Conservation (phyloP, 1,139 yeast genomes). For the Yamadazyma kanchanaburiensis region DNA sequence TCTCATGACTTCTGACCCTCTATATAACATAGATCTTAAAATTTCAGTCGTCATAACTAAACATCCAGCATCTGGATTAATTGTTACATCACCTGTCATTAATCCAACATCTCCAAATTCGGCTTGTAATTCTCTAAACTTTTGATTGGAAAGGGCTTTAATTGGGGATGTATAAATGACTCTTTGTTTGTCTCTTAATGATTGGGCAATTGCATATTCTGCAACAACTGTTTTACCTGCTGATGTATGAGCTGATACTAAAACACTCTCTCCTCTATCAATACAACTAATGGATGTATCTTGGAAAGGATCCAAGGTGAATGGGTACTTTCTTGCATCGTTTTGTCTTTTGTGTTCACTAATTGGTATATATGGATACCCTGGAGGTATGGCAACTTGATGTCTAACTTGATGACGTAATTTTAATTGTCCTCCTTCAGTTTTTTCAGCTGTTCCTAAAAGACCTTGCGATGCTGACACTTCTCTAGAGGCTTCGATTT, state of each 20-base stretch:
- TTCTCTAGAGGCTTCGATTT: constrained; percentile 87
- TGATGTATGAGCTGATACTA: constrained; percentile 97
- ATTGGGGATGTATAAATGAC: constrained; percentile 97
- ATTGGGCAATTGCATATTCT: constrained; percentile 96
- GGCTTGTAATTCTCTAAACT: constrained; percentile 86
- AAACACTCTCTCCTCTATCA: constrained; percentile 91
- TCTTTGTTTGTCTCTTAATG: constrained; percentile 84
- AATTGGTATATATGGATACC: constrained; percentile 82
- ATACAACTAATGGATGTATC: constrained; percentile 93
- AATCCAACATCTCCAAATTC: constrained; percentile 96
- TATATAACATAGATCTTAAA: constrained; percentile 84
- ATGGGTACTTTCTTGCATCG: constrained; percentile 88
- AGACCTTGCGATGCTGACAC: constrained; percentile 79
- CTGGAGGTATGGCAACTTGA: constrained; percentile 95
- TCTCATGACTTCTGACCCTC: constrained; percentile 93
- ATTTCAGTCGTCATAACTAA: constrained; percentile 97
- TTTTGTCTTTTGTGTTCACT: constrained; percentile 72
- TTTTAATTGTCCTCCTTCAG: constrained; percentile 47
- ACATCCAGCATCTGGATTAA: constrained; percentile 95
- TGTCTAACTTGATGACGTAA: constrained; percentile 93
- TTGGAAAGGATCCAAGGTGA: constrained; percentile 91
- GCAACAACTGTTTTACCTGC: constrained; percentile 99
- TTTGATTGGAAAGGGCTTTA: constrained; percentile 94
- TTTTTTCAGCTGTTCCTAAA: constrained; percentile 29
- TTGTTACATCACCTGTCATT: constrained; percentile 97